Conservation (phyloP, 1,139 yeast genomes). For the Protomyces pachydermus region DNA sequence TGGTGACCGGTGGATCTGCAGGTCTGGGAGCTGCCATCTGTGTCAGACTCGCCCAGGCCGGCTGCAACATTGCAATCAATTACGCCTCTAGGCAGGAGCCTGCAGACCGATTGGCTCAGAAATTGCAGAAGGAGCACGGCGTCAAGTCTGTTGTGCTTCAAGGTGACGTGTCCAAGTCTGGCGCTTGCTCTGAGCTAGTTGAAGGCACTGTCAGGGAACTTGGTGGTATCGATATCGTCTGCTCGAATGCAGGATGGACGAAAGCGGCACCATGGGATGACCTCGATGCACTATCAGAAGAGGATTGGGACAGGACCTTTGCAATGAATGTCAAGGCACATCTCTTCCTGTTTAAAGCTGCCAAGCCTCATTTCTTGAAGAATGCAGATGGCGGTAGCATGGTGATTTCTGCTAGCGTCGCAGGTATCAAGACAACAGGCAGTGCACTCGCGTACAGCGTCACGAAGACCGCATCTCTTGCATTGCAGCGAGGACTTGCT, state of each 20-base stretch:
- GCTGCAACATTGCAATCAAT: slow-evolving; percentile 38
- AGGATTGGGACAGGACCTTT: slow-evolving; percentile 41
- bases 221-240: slow-evolving; percentile 36
- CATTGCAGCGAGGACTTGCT: slow-evolving; percentile 40
- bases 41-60: slow-evolving; percentile 31
- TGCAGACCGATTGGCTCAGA: slow-evolving; percentile 34
- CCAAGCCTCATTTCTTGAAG: slow-evolving; percentile 39
- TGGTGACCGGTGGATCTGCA: slow-evolving; percentile 34
- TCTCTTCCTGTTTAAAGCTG: slow-evolving; percentile 41
- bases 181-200: slow-evolving; percentile 33
- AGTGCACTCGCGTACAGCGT: slow-evolving; percentile 44
- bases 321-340: slow-evolving; percentile 39
- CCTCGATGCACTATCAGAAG: slow-evolving; percentile 39
- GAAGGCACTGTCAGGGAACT: slow-evolving; percentile 30
- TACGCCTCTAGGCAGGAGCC: slow-evolving; percentile 38
- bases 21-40: slow-evolving; percentile 34
- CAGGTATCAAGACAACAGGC: slow-evolving; percentile 42
- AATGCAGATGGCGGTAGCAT: slow-evolving; percentile 42
- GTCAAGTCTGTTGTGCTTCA: slow-evolving; percentile 33
- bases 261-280: slow-evolving; percentile 38
- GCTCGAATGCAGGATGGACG: slow-evolving; percentile 39
- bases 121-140: slow-evolving; percentile 28
- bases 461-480: slow-evolving; percentile 43
- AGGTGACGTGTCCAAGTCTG: slow-evolving; percentile 35
- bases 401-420: slow-evolving; percentile 42